Base-by-base conservation (phyloP, 257 asterid species). In the Thymus mandschuricus region DNA sequence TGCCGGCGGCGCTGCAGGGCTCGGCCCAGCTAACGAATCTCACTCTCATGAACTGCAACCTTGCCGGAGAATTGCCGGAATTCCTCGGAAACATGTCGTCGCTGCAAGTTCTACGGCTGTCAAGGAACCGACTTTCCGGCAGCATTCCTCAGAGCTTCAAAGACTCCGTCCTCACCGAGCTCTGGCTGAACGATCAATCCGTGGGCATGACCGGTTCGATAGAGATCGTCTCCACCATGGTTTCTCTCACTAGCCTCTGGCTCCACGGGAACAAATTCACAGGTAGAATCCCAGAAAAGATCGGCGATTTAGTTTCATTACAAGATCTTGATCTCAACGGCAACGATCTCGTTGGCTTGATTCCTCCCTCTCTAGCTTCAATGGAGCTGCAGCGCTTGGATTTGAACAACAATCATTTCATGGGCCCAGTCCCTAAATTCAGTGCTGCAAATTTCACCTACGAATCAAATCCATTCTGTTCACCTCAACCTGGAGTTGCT, bases 401-500 rank as follows among this genome's bases (percentile, higher is more conserved):
- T 86, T 86, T 92, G 85, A 90, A 89, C 57, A 90, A 89, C 55
- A 89, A 92, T 78, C 86, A 74, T 40, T 85, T 92, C 58, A 83
- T 89, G 91, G 98, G 98, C 35, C 96, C 92, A 61, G 70, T 81
- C 4, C 98, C 96, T 10, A 82, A 84, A 57, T 88, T 92, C 81
- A 87, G 73, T 75, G 88, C 88, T 59, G 83, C 66, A 63, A 79
- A 84, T 64, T 84, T 57, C 68, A 78, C 85, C 27, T 92, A 61
- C 59, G 50, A 28, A 31, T 79, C 89, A 3, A 92, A 92, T 43
- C 76, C 90, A 0, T 92, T 90, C 50, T 92, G 98, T 68, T 79
- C 72, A 69, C 67, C 86, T 38, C 58, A 62, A 43, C 77, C 83
- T 1, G 95, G 96, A 10, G 81, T 60, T 77, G 59, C 62, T 0